Evolutionary conservation across 768 basidiomycete species (phyloP).

Genomic region (Cystofilobasidium capitatum): DNA sequence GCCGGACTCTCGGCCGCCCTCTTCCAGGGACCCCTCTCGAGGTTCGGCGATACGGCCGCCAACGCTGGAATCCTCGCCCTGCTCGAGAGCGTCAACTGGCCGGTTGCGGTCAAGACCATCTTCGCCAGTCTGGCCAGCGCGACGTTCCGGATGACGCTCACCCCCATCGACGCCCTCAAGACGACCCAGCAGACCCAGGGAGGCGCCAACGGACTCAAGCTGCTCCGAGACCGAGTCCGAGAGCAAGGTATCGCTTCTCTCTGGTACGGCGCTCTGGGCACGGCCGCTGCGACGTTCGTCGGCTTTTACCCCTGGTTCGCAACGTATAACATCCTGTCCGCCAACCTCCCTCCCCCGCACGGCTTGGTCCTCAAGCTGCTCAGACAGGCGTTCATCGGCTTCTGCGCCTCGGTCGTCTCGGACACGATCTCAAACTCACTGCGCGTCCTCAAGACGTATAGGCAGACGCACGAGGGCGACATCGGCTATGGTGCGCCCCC

Average conservation of each 20-base stretch:
- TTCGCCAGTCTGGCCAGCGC: slow-evolving; percentile 74
- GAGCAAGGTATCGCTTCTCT: slow-evolving; percentile 64
- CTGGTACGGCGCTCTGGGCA: slow-evolving; percentile 87
- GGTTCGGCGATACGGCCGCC: slow-evolving; percentile 92
- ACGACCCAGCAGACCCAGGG: slow-evolving; percentile 93
- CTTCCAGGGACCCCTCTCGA: slow-evolving; percentile 41
- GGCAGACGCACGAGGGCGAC: slow-evolving; percentile 74
- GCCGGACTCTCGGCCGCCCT: slow-evolving; percentile 78
- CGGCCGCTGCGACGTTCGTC: slow-evolving; percentile 85
- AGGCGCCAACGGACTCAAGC: slow-evolving; percentile 49
- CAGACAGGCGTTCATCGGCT: slow-evolving; percentile 82
- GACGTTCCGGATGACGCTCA: slow-evolving; percentile 77
- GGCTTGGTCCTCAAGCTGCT: slow-evolving; percentile 52
- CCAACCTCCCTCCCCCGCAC: slow-evolving; percentile 50
- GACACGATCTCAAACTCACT: slow-evolving; percentile 82
- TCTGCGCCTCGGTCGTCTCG: slow-evolving; percentile 70
- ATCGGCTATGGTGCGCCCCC: slow-evolving; percentile 57
- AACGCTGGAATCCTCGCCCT: slow-evolving; percentile 86
- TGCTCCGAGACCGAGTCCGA: slow-evolving; percentile 60
- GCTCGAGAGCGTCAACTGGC: slow-evolving; percentile 55
- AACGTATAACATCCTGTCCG: slow-evolving; percentile 66
- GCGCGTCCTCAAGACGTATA: slow-evolving; percentile 87
- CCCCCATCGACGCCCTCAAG: slow-evolving; percentile 82
- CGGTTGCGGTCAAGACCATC: slow-evolving; percentile 66
- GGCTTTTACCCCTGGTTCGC: slow-evolving; percentile 72